Conservation (phyloP, 2,329 filamentous ascomycete species). For the Lecanicillium sp. region DNA sequence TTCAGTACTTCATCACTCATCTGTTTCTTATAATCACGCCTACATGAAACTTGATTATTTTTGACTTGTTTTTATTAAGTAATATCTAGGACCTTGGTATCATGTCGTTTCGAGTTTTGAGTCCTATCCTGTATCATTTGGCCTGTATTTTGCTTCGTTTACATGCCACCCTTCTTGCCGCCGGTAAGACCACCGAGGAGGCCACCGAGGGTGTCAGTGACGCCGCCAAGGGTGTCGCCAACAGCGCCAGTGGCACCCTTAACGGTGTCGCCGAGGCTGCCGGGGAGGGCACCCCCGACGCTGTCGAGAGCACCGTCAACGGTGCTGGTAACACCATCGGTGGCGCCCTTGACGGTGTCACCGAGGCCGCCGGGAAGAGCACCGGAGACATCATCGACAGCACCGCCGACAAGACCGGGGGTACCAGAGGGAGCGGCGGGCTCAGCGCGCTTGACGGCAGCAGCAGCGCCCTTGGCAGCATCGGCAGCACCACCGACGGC, state of each 20-base stretch:
- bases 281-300: not conserved
- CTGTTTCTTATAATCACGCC: too few species aligned
- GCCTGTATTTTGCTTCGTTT: too few species aligned
- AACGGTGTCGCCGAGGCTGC: not conserved
- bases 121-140: too few species aligned
- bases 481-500: not conserved
- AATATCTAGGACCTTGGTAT: too few species aligned
- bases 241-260: not conserved
- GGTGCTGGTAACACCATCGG: too few species aligned
- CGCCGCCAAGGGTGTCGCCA: not conserved
- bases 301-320: not conserved
- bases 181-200: not conserved
- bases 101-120: too few species aligned
- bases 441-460: too few species aligned
- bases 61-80: too few species aligned
- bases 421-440: not conserved
- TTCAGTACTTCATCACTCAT: too few species aligned
- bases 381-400: not conserved
- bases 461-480: not conserved
- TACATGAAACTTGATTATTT: too few species aligned
- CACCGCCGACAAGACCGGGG: not conserved
- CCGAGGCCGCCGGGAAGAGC: not conserved
- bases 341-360: not conserved
- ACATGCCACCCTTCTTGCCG: not conserved
- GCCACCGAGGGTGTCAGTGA: not conserved